A percentile compares a stretch with the other conserved stretches of the same genome.
Evolutionary conservation across 257 asterid species (phyloP).

Genomic region (Solanum appendiculatum): DNA sequence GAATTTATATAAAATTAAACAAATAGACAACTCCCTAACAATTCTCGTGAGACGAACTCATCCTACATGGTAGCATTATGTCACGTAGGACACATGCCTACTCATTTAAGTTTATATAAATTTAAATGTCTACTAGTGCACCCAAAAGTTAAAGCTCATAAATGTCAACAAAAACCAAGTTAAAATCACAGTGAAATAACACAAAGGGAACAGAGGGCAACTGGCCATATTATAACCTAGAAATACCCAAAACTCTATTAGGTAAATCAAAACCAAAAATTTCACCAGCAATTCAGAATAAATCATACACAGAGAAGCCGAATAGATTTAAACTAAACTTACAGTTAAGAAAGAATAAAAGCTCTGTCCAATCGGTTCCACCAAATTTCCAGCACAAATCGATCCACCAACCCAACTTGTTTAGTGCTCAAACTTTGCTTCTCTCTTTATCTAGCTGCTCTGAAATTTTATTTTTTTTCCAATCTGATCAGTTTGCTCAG

Average conservation of each 20-base stretch:
- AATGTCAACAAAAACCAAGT: not conserved
- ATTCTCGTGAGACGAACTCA: not conserved
- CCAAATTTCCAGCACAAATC: conserved; percentile 24
- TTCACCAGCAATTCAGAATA: not conserved
- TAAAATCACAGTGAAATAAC: not conserved
- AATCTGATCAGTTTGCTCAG: not conserved
- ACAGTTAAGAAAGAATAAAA: conserved; percentile 2
- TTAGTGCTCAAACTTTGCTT: not conserved
- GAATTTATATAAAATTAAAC: too few species aligned
- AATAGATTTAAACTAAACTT: too few species aligned
- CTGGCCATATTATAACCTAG: not conserved
- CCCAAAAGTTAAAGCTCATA: not conserved
- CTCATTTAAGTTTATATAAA: too few species aligned
- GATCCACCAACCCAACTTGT: conserved; percentile 37
- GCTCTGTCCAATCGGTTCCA: conserved; percentile 27
- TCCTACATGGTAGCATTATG: not conserved
- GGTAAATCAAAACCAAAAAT: not conserved
- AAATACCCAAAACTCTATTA: not conserved
- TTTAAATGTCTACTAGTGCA: too few species aligned
- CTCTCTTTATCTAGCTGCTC: not conserved
- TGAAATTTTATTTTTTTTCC: not conserved
- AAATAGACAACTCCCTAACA: too few species aligned
- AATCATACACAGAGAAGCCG: not conserved
- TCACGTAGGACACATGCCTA: not conserved
- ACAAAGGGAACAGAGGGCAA: not conserved